Evolutionary conservation across 805 yeast genomes (phyloP).

Genomic region (Starmerella potacharoeniae): DNA sequence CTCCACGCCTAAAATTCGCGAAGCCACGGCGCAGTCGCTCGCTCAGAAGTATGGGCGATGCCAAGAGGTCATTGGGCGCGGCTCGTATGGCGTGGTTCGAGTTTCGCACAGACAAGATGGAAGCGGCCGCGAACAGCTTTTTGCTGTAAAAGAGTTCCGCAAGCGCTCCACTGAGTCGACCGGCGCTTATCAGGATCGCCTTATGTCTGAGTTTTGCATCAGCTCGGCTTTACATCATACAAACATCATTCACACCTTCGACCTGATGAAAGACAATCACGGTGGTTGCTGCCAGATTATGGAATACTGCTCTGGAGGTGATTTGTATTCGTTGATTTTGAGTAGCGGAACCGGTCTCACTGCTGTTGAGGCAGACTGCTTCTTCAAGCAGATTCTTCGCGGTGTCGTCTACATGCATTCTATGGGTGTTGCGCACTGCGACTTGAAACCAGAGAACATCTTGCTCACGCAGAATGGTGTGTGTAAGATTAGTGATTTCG

Average conservation of each 20-base stretch:
- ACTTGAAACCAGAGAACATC: slow-evolving; percentile 79
- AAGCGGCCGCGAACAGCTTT: slow-evolving; percentile 36
- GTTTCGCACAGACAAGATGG: slow-evolving; percentile 54
- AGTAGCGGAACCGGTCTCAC: slow-evolving; percentile 45
- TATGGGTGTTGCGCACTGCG: slow-evolving; percentile 91
- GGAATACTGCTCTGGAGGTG: slow-evolving; percentile 93
- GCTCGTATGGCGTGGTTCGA: slow-evolving; percentile 88
- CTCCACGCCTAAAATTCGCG: slow-evolving; percentile 7
- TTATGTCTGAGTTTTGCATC: slow-evolving; percentile 84
- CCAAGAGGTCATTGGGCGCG: slow-evolving; percentile 88
- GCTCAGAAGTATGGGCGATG: slow-evolving; percentile 87
- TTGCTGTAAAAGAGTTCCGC: slow-evolving; percentile 69
- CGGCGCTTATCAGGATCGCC: slow-evolving; percentile 51
- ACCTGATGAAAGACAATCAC: slow-evolving; percentile 62
- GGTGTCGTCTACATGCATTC: slow-evolving; percentile 80
- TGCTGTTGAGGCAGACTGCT: slow-evolving; percentile 71
- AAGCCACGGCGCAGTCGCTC: slow-evolving; percentile 40
- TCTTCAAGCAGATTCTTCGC: slow-evolving; percentile 70
- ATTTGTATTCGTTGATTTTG: slow-evolving; percentile 49
- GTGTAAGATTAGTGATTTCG: slow-evolving; percentile 71
- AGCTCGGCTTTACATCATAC: slow-evolving; percentile 64
- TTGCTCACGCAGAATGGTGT: slow-evolving; percentile 56
- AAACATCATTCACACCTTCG: slow-evolving; percentile 68
- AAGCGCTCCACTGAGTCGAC: slow-evolving; percentile 48
- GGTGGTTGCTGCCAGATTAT: slow-evolving; percentile 77